A percentile compares a stretch with the other conserved stretches of the same genome.
These are phyloP conservation scores for Eucalyptus grandis DNA, from an alignment of 345 rosid species.

Conservation along the genomic window DNA sequence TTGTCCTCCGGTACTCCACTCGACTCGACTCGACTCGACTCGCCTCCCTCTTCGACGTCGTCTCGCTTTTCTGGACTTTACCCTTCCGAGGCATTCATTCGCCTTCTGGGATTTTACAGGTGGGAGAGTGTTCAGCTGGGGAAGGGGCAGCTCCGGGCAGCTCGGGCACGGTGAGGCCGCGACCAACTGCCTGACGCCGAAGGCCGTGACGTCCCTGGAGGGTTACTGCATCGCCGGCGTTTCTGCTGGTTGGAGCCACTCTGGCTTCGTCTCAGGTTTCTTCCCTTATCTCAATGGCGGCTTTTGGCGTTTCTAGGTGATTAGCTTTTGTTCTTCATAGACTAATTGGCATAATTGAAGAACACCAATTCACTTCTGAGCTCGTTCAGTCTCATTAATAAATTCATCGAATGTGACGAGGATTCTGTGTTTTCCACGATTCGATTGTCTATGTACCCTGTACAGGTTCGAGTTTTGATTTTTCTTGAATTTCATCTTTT, in stretches of 20 bases:
- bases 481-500: background rate
- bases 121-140: slow-evolving; percentile 76
- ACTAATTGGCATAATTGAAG: background rate
- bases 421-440: background rate
- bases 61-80: background rate
- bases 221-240: slow-evolving; percentile 24
- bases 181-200: slow-evolving; percentile 26
- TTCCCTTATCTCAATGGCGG: background rate
- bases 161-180: slow-evolving; percentile 67
- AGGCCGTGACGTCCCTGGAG: slow-evolving; percentile 25
- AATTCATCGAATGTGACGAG: background rate
- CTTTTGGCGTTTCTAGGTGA: background rate
- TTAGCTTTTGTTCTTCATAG: background rate
- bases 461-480: background rate
- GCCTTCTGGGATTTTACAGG: slow-evolving; percentile 12
- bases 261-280: slow-evolving; percentile 81
- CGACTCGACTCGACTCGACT: background rate
- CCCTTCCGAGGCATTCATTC: background rate
- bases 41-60: too few relatives aligned
- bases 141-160: slow-evolving; percentile 91
- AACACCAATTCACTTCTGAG: background rate
- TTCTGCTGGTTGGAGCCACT: slow-evolving; percentile 91
- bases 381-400: background rate
- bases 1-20: slow-evolving; percentile 31
- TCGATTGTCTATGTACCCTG: background rate